Conservation (phyloP, 768 basidiomycete genomes). For the Cyclocybe aegerita region DNA sequence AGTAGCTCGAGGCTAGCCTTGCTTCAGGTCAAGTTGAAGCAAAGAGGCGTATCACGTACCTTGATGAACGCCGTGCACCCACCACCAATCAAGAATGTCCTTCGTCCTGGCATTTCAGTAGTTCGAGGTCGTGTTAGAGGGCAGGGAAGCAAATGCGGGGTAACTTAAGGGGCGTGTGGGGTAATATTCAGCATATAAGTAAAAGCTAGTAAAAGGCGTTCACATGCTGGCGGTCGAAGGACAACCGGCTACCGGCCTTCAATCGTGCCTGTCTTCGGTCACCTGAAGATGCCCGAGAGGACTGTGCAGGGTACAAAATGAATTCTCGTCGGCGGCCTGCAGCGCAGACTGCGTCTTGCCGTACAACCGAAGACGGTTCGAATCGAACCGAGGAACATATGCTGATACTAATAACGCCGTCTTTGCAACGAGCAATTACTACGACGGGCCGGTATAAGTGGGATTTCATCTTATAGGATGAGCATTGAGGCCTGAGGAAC, state of each 20-base stretch:
- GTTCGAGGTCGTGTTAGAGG: slow-evolving; percentile 2
- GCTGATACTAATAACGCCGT: too few relatives aligned
- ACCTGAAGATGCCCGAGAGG: background rate
- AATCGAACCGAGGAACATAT: too few relatives aligned
- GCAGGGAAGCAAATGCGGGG: slow-evolving; percentile 9
- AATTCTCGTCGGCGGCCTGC: background rate
- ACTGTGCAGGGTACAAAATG: background rate
- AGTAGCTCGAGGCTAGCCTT: slow-evolving; percentile 55
- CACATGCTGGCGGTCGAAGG: background rate
- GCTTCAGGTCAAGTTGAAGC: background rate
- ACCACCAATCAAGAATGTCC: slow-evolving; percentile 68
- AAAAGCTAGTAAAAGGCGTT: background rate
- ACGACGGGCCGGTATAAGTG: too few relatives aligned
- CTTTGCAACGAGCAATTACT: too few relatives aligned
- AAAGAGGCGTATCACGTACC: slow-evolving; percentile 31
- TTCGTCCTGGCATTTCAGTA: slow-evolving; percentile 37
- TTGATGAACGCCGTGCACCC: slow-evolving; percentile 81
- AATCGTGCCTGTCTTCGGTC: background rate
- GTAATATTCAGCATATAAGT: too few relatives aligned
- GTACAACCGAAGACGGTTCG: too few relatives aligned
- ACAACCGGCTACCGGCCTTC: slow-evolving; percentile 11
- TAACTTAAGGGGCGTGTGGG: background rate
- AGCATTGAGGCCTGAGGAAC: too few relatives aligned
- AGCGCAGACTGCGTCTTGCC: too few relatives aligned
- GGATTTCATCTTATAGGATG: too few relatives aligned